Conservation (phyloP, 2,329 filamentous ascomycete genomes). For the Didymella keratinophila region DNA sequence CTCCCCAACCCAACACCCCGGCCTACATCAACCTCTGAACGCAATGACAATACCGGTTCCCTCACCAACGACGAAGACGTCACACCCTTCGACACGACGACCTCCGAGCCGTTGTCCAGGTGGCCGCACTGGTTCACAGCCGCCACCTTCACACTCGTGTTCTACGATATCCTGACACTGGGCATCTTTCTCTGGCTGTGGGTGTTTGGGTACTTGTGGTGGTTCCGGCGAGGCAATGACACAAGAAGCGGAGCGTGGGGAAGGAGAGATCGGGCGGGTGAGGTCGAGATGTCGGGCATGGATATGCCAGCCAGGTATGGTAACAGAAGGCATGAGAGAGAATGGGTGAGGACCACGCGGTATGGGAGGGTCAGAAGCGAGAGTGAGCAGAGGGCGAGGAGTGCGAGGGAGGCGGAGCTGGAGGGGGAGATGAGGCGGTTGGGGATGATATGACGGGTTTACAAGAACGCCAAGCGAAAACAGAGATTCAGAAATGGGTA, state of each 20-base stretch:
- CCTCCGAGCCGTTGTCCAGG: background rate
- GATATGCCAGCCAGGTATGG: background rate
- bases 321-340: background rate
- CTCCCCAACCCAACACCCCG: conserved; percentile 3
- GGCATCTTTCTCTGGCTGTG: conserved; percentile 24
- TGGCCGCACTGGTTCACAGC: conserved; percentile 21
- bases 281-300: background rate
- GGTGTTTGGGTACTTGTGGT: conserved; percentile 22
- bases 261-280: background rate
- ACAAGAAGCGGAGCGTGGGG: background rate
- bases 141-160: conserved; percentile 26
- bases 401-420: conserved; percentile 17
- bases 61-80: background rate
- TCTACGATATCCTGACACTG: conserved; percentile 28
- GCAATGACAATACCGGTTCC: background rate
- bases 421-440: conserved; percentile 38
- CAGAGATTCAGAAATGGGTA: background rate
- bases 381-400: conserved; percentile 2
- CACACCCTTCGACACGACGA: conserved; percentile 1
- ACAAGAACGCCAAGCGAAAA: background rate
- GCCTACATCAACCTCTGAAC: background rate
- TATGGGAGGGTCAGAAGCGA: conserved; percentile 6
- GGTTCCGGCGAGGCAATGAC: background rate
- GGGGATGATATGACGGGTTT: conserved; percentile 24
- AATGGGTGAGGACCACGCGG: conserved; percentile 2